phyloP scores from a whole-genome alignment of 805 yeast species.

The Lipomyces sp. region DNA sequence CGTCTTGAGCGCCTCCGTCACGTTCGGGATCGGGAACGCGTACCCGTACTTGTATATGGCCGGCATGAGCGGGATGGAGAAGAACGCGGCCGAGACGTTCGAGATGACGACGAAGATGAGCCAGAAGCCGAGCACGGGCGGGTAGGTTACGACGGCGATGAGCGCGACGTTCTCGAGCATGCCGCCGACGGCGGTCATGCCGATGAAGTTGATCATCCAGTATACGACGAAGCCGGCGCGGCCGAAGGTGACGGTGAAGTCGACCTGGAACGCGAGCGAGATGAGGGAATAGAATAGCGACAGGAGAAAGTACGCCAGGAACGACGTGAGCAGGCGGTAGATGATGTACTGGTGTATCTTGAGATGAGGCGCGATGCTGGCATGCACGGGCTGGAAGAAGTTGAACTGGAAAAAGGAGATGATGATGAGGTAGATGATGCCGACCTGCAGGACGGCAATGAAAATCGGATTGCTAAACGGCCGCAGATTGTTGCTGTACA shows the following conservation, averaged over 20 bases:
- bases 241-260: slow-evolving; percentile 58
- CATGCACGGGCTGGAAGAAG: slow-evolving; percentile 55
- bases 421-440: slow-evolving; percentile 67
- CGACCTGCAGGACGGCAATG: slow-evolving; percentile 68
- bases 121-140: slow-evolving; percentile 71
- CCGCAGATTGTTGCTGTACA: slow-evolving; percentile 45
- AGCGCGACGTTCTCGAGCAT: slow-evolving; percentile 64
- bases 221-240: slow-evolving; percentile 66
- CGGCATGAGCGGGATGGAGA: slow-evolving; percentile 58
- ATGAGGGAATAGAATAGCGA: slow-evolving; percentile 58
- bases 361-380: slow-evolving; percentile 46
- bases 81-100: slow-evolving; percentile 66
- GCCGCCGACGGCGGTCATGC: slow-evolving; percentile 75
- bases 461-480: slow-evolving; percentile 51
- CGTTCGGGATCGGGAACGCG: slow-evolving; percentile 65
- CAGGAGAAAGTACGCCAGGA: slow-evolving; percentile 51
- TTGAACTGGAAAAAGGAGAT: slow-evolving; percentile 67
- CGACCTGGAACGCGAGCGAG: slow-evolving; percentile 66
- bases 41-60: slow-evolving; percentile 61
- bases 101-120: slow-evolving; percentile 63
- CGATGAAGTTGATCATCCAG: slow-evolving; percentile 65
- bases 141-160: slow-evolving; percentile 49
- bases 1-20: slow-evolving; percentile 58
- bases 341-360: slow-evolving; percentile 47
- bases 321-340: slow-evolving; percentile 51